Conservation (phyloP, 345 rosid genomes). For the Melastoma malabathricum region DNA sequence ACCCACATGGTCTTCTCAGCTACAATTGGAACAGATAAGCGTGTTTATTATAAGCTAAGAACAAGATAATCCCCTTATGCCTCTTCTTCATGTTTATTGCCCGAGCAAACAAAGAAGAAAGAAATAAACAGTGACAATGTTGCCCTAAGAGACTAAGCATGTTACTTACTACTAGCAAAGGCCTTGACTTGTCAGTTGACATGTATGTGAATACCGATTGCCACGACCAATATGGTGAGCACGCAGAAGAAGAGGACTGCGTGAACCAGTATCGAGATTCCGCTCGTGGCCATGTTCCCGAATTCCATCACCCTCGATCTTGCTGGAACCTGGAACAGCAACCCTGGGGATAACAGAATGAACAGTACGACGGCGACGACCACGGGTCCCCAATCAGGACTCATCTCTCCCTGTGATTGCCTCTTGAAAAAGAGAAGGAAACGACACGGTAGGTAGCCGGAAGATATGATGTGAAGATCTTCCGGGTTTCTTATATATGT, state of each 20-base stretch:
- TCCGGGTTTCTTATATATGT: conserved; percentile 1
- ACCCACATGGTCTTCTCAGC: no score
- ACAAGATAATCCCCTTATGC: no score
- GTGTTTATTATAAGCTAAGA: no score
- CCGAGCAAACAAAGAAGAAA: no score
- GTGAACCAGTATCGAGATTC: conserved; percentile 72
- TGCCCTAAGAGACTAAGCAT: no score
- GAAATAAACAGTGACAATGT: no score
- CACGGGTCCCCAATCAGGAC: conserved; percentile 86
- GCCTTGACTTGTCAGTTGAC: conserved; percentile 6
- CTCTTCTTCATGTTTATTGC: no score
- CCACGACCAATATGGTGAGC: conserved; percentile 62
- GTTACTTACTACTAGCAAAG: no score
- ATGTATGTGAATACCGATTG: conserved; percentile 55
- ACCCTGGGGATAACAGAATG: conserved; percentile 79
- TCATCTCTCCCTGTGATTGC: conserved; percentile 17
- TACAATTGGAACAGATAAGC: no score
- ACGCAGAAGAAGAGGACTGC: conserved; percentile 79
- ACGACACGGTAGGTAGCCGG: background rate
- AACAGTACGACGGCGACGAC: conserved; percentile 53
- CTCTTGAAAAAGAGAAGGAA: background rate
- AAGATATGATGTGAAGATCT: background rate
- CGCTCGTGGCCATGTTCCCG: conserved; percentile 90
- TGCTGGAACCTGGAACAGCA: conserved; percentile 78
- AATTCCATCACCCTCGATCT: conserved; percentile 66